These are phyloP conservation scores for Tulasnella sp. DNA, from an alignment of 768 basidiomycete species.

Conservation along the genomic window DNA sequence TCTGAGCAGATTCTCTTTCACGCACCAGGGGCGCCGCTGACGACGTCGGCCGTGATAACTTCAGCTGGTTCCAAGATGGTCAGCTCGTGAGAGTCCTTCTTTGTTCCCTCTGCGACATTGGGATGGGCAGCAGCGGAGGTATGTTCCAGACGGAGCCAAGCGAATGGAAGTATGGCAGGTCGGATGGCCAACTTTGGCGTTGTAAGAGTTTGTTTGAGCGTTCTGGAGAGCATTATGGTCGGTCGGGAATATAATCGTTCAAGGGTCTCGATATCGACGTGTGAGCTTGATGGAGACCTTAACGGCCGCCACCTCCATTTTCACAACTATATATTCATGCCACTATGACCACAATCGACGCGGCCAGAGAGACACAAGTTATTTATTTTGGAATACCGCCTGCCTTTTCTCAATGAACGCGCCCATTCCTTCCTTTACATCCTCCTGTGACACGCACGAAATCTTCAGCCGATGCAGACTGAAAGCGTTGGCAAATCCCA, in stretches of 20 bases:
- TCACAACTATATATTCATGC: too few species aligned
- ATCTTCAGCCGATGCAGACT: constrained; percentile 12
- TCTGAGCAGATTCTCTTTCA: constrained; percentile 5
- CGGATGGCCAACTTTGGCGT: not conserved
- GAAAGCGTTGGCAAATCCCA: not conserved
- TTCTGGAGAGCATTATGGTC: constrained; percentile 11
- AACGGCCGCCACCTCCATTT: too few species aligned
- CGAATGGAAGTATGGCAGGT: not conserved
- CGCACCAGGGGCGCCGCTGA: constrained; percentile 80
- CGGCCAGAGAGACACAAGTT: too few species aligned
- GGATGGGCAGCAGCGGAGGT: constrained; percentile 5
- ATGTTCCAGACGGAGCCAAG: not conserved
- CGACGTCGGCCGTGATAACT: constrained; percentile 64
- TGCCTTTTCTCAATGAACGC: constrained; percentile 93
- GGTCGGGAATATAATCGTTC: not conserved
- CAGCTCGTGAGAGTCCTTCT: constrained; percentile 13
- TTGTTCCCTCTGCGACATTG: not conserved
- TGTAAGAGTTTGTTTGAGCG: constrained; percentile 9
- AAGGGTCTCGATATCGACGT: too few species aligned
- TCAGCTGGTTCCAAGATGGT: constrained; percentile 30
- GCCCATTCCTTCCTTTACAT: constrained; percentile 56
- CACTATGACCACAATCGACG: too few species aligned
- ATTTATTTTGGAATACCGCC: constrained; percentile 62
- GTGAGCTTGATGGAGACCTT: too few species aligned
- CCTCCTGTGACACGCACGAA: not conserved